Percentiles rank a stretch among this genome's conserved stretches.
These are phyloP conservation scores for Chytridiales sp. DNA, from an alignment of 371 early-diverging fungal genomes.

Conservation along the genomic window DNA sequence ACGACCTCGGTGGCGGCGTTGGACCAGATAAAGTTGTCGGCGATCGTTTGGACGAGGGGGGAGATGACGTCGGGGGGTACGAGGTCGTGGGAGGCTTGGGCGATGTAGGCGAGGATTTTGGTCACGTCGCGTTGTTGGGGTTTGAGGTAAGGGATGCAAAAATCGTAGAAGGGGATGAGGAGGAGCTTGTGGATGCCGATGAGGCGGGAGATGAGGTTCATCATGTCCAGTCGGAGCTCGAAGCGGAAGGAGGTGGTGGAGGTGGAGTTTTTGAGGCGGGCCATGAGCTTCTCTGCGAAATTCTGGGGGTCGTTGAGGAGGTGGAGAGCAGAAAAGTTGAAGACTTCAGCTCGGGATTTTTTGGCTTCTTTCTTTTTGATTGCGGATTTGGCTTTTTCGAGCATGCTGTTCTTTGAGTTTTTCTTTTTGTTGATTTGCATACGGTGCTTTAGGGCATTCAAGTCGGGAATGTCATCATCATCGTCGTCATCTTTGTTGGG, in stretches of 20 bases:
- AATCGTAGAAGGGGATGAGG: conserved; percentile 84
- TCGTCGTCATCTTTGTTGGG: conserved; percentile 68
- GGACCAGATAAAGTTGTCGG: conserved; percentile 93
- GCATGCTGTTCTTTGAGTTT: conserved; percentile 65
- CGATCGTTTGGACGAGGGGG: conserved; percentile 81
- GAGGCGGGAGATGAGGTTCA: conserved; percentile 90
- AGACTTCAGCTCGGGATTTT: conserved; percentile 68
- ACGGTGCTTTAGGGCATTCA: conserved; percentile 73
- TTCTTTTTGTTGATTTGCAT: conserved; percentile 80
- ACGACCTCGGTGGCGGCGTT: conserved; percentile 90
- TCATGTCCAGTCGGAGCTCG: conserved; percentile 83
- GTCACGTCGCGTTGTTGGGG: conserved; percentile 94
- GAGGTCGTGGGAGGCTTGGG: conserved; percentile 87
- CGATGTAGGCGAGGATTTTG: conserved; percentile 83
- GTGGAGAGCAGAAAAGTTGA: conserved; percentile 91
- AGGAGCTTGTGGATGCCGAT: conserved; percentile 93
- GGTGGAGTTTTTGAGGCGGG: conserved; percentile 55
- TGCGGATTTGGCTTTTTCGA: conserved; percentile 72
- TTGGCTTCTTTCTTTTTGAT: conserved; percentile 63
- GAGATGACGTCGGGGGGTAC: conserved; percentile 90
- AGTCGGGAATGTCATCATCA: conserved; percentile 57
- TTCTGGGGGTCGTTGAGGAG: conserved; percentile 94
- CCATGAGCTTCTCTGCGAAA: conserved; percentile 89
- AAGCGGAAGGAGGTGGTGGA: conserved; percentile 62
- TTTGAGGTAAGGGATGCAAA: conserved; percentile 74